Conservation (phyloP, 345 rosid genomes). For the Euphorbia pulcherrima region DNA sequence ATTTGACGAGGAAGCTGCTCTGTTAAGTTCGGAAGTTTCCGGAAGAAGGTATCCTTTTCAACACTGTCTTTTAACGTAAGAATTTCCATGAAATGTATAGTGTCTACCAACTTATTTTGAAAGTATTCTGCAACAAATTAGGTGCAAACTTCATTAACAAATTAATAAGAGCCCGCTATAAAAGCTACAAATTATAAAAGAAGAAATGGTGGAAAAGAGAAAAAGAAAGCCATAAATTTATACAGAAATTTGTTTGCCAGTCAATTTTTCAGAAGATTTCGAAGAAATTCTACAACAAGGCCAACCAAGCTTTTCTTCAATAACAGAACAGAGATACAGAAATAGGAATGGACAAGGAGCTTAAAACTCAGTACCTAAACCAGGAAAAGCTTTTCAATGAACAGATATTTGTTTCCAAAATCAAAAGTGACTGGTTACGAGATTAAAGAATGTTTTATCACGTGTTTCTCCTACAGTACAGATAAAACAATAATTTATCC, state of each 20-base stretch:
- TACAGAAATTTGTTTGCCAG: not conserved
- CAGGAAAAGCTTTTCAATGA: too few species aligned
- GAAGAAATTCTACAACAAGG: too few species aligned
- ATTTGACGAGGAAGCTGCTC: slow-evolving; percentile 99
- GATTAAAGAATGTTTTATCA: too few species aligned
- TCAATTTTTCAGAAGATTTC: not conserved
- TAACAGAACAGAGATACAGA: too few species aligned
- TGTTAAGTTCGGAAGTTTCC: slow-evolving; percentile 90
- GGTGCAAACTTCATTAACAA: slow-evolving; percentile 1
- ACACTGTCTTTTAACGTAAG: slow-evolving; percentile 90
- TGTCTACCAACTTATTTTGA: slow-evolving; percentile 98
- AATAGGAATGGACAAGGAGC: too few species aligned
- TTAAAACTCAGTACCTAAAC: too few species aligned
- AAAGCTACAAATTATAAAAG: not conserved
- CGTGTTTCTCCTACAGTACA: not conserved
- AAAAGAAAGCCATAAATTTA: not conserved
- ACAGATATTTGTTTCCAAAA: not conserved
- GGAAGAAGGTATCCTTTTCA: slow-evolving; percentile 94
- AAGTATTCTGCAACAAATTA: slow-evolving; percentile 73
- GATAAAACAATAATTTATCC: not conserved
- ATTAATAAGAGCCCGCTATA: not conserved
- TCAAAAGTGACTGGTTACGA: too few species aligned
- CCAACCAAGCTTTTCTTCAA: too few species aligned
- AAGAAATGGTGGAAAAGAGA: not conserved
- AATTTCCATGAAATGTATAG: slow-evolving; percentile 98